Percentiles rank a stretch among this genome's conserved stretches.
These are phyloP conservation scores for Trichoderma pleuroti DNA, from an alignment of 2,329 filamentous ascomycete genomes.

Conservation along the genomic window DNA sequence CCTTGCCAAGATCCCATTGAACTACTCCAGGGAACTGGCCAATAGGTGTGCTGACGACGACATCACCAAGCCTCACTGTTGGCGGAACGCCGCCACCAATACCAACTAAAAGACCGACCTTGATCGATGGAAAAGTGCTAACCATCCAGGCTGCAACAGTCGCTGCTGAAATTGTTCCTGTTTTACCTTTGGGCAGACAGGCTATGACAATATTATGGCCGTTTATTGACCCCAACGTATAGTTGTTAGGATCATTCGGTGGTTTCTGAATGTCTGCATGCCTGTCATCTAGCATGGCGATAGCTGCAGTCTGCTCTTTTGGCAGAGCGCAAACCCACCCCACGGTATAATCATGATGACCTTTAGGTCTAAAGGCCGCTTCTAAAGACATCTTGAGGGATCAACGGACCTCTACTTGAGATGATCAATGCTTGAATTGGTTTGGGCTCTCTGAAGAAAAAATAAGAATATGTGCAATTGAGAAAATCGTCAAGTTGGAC, in stretches of 20 bases:
- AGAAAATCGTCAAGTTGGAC: too few species aligned
- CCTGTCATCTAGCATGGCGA: background rate
- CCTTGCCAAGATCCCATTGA: background rate
- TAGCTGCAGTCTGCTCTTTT: background rate
- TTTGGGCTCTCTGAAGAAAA: too few species aligned
- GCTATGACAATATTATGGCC: background rate
- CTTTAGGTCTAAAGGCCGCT: background rate
- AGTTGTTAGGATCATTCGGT: background rate
- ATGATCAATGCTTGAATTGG: background rate
- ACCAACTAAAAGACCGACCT: background rate
- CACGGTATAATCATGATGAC: background rate
- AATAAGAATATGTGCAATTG: too few species aligned
- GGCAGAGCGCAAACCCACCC: background rate
- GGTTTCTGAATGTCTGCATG: background rate
- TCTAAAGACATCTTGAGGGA: background rate
- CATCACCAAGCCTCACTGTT: background rate
- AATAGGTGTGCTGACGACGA: background rate
- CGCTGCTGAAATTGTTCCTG: background rate
- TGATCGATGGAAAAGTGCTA: background rate
- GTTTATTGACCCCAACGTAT: background rate
- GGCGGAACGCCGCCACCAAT: background rate
- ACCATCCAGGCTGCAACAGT: background rate
- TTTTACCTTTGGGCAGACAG: background rate
- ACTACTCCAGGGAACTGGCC: background rate
- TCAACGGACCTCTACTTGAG: too few species aligned